Evolutionary conservation across 768 basidiomycete species (phyloP).

Genomic region (Termitomyces bulborhizus): DNA sequence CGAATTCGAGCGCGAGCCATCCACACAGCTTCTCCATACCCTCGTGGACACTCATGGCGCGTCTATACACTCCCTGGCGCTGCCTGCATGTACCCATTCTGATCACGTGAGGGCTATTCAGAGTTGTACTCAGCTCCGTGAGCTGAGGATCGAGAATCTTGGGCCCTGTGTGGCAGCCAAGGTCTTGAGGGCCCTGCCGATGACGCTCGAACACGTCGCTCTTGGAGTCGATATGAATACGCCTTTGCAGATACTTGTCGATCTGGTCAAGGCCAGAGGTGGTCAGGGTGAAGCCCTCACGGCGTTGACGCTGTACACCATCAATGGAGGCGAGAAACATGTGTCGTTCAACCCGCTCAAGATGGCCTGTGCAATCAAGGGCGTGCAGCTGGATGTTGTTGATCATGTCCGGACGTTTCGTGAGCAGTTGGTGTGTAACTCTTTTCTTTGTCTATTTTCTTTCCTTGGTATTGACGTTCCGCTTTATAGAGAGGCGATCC

Average conservation of each 20-base stretch:
- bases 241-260: conserved; percentile 46
- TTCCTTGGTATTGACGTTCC: not conserved
- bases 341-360: conserved; percentile 47
- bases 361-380: conserved; percentile 59
- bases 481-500: conserved; percentile 16
- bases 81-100: conserved; percentile 47
- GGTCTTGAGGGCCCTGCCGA: conserved; percentile 43
- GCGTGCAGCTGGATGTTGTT: conserved; percentile 48
- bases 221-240: conserved; percentile 56
- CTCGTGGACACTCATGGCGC: conserved; percentile 43
- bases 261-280: conserved; percentile 39
- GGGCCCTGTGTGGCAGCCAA: conserved; percentile 33
- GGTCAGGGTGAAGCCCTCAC: conserved; percentile 22
- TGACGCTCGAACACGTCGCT: conserved; percentile 48
- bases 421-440: conserved; percentile 36
- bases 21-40: conserved; percentile 46
- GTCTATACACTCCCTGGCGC: conserved; percentile 46
- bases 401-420: conserved; percentile 50
- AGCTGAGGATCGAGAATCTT: conserved; percentile 47
- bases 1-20: conserved; percentile 58
- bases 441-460: not conserved
- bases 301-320: conserved; percentile 47
- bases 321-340: conserved; percentile 45
- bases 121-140: conserved; percentile 43
- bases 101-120: conserved; percentile 41